Percentiles rank a stretch among this genome's conserved stretches.
Evolutionary conservation across 768 basidiomycete genomes (phyloP).

Genomic region (Mycena rosella): DNA sequence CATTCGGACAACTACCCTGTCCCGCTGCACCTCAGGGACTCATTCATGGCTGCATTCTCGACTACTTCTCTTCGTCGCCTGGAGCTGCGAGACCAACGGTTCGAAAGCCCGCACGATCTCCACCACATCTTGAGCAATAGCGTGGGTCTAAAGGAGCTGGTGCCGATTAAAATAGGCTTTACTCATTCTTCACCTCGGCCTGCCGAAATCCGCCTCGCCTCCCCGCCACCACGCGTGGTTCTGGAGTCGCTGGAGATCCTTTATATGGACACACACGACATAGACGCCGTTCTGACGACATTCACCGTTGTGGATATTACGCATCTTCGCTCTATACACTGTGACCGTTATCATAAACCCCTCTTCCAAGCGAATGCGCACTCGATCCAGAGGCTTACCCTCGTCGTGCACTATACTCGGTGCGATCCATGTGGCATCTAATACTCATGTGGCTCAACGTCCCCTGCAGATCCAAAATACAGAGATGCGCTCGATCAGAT

Average conservation of each 20-base stretch:
- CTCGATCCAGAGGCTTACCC: not conserved
- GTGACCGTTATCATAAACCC: not conserved
- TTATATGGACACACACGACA: not conserved
- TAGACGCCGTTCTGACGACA: not conserved
- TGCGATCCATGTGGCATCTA: not conserved
- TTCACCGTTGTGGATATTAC: not conserved
- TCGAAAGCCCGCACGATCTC: not conserved
- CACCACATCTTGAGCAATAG: not conserved
- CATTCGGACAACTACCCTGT: too few relatives aligned
- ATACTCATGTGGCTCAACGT: not conserved
- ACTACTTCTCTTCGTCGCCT: conserved; percentile 1
- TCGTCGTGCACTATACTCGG: not conserved
- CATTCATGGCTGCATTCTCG: not conserved
- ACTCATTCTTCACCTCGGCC: not conserved
- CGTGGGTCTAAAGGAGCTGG: not conserved
- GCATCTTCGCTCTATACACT: not conserved
- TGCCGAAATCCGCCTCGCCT: not conserved
- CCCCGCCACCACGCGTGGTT: not conserved
- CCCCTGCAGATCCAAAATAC: too few relatives aligned
- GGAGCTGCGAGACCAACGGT: not conserved
- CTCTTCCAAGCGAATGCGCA: not conserved
- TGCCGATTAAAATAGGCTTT: not conserved
- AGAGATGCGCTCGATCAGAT: not conserved
- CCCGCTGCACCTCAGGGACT: too few relatives aligned
- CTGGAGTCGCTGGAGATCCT: not conserved